Evolutionary conservation across 805 yeast species (phyloP).

Genomic region (Ogataea nitratoaversa): DNA sequence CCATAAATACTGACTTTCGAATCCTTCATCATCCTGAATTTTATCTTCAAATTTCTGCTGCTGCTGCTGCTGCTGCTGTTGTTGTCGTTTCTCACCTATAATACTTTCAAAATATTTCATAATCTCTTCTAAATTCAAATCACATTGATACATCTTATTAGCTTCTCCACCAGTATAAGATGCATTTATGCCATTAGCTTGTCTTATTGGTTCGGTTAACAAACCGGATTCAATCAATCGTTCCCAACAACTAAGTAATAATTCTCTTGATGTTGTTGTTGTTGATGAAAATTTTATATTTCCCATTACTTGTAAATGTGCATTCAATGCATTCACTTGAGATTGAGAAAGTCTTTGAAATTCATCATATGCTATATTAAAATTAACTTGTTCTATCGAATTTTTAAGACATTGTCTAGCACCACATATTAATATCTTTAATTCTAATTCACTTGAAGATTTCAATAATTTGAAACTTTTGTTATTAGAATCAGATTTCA

Average conservation of each 20-base stretch:
- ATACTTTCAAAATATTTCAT: slow-evolving; percentile 20
- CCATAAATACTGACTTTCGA: slow-evolving; percentile 11
- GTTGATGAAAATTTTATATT: slow-evolving; percentile 26
- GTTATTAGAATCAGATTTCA: slow-evolving; percentile 7
- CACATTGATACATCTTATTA: slow-evolving; percentile 47
- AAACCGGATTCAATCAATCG: slow-evolving; percentile 52
- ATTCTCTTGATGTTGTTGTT: slow-evolving; percentile 35
- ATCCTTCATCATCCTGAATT: neutral
- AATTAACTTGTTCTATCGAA: slow-evolving; percentile 59
- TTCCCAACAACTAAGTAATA: slow-evolving; percentile 74
- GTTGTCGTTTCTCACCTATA: too few relatives aligned
- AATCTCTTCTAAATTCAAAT: slow-evolving; percentile 49
- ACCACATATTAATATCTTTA: slow-evolving; percentile 66
- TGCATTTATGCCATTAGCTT: slow-evolving; percentile 19
- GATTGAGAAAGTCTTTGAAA: slow-evolving; percentile 33
- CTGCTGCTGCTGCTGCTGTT: too few relatives aligned
- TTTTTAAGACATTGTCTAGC: slow-evolving; percentile 65
- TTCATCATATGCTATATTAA: slow-evolving; percentile 75
- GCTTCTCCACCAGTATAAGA: slow-evolving; percentile 32
- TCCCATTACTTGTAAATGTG: slow-evolving; percentile 40
- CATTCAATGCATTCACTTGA: slow-evolving; percentile 29
- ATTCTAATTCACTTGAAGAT: slow-evolving; percentile 65
- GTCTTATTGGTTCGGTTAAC: slow-evolving; percentile 30
- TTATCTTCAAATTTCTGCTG: neutral
- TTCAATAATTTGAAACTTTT: slow-evolving; percentile 20